Evolutionary conservation across 2,329 filamentous ascomycete species (phyloP), one percentile per base, ranked within the genome.

Genomic region (Tolypocladium pustulatum): DNA sequence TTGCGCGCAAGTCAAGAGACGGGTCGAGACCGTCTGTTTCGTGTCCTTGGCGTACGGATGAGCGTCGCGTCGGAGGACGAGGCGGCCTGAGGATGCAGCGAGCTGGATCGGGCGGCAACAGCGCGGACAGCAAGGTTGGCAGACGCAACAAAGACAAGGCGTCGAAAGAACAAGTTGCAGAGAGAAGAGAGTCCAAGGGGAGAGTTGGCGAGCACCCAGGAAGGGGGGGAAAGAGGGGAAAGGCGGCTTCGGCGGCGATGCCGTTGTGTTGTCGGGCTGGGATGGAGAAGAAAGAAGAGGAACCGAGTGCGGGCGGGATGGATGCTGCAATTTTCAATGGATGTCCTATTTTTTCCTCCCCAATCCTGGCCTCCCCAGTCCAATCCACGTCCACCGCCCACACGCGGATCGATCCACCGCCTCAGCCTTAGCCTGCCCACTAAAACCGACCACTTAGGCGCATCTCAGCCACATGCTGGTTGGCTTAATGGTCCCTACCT

Each of bases 221-320:
- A 56, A 41, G 55, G n/a, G 36, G 36, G 55, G 59, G 41, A 37
- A 56, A 43, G 59, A 60, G 59, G 63, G 61, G 64, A 62, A 63
- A 59, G 63, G 62, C 63, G 63, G 64, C 61, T 61, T 65, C 65
- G 64, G 63, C 60, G 61, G 60, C 65, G 64, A 63, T 66, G 64
- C 65, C 64, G 64, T 66, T 62, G 64, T 62, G 65, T 61, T 64
- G 64, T 65, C 63, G 62, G 64, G 65, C 64, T 63, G 61, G 63
- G 62, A 60, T 65, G 62, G 60, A 63, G 54, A 55, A 65, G 64
- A 64, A 64, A 63, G 62, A 61, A 59, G 61, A 64, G 65, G 61
- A 63, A 62, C 58, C 60, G 63, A 22, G 43, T 40, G 60, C 20
- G 58, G 61, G 61, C 61, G 55, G 53, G 36, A 40, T 55, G 53